Evolutionary conservation across 192 early-diverging fungal genomes (phyloP), one percentile per base, ranked within the genome.

Genomic region (Entomortierella parvispora): DNA sequence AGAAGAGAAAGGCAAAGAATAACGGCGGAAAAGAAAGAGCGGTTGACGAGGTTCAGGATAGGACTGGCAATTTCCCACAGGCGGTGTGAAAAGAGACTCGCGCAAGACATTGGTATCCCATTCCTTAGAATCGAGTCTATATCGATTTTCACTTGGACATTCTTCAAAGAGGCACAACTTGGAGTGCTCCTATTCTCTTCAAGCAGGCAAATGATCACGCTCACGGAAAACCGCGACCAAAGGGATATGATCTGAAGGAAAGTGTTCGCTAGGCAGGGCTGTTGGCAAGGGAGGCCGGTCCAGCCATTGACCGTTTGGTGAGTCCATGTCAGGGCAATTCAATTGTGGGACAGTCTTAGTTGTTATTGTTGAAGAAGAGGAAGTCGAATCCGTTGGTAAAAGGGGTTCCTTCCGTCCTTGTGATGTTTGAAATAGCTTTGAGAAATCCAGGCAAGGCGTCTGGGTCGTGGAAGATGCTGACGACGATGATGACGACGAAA

Each of bases 161-260:
- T n/a, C n/a, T n/a, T n/a, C n/a, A n/a, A n/a, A n/a, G n/a, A n/a
- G n/a, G n/a, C n/a, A n/a, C n/a, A n/a, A n/a, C n/a, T n/a, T n/a
- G n/a, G n/a, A n/a, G n/a, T n/a, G n/a, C n/a, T n/a, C n/a, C n/a
- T n/a, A n/a, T n/a, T n/a, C 29, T 17, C 57, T 58, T 12, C 20
- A 9, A 43, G 22, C 11, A 17, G 54, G 33, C 25, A 60, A 22
- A 15, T 77, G 58, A 17, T 77, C 74, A 6, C 65, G 65, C 55
- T 77, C 74, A 1, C 74, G 74, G 45, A 68, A 77, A 1, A 77
- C 52, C 0, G 74, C 65, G 6, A 65, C 74, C 54, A 77, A 29
- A 4, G 74, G 74, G 26, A 77, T 68, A 29, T 77, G 74, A 26
- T 77, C 74, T 32, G 74, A 77, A 14, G 74, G 74, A 29, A 77